These are phyloP conservation scores for Penicillium paxilli DNA, from an alignment of 495 filamentous ascomycete species.

Conservation along the genomic window DNA sequence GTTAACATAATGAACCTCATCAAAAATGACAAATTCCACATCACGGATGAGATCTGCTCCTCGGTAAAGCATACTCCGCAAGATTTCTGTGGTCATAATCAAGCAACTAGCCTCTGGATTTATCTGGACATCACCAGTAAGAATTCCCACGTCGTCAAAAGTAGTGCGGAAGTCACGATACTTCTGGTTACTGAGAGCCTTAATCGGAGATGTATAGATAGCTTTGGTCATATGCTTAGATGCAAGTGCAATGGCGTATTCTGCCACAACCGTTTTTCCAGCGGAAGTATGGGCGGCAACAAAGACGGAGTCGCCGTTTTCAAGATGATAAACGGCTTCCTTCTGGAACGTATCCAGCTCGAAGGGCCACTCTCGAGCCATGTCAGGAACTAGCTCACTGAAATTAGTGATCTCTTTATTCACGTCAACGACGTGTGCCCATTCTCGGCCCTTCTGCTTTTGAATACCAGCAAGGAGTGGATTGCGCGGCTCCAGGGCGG, in stretches of 20 bases:
- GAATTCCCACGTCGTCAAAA: slow-evolving; percentile 94
- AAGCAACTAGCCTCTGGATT: slow-evolving; percentile 96
- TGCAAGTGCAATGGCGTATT: slow-evolving; percentile 95
- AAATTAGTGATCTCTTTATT: slow-evolving; percentile 91
- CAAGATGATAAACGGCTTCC: slow-evolving; percentile 95
- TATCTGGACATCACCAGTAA: slow-evolving; percentile 98
- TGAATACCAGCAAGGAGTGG: slow-evolving; percentile 69
- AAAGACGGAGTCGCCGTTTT: slow-evolving; percentile 95
- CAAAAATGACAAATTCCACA: slow-evolving; percentile 98
- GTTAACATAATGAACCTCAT: slow-evolving; percentile 99
- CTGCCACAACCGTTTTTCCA: slow-evolving; percentile 96
- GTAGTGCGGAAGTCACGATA: slow-evolving; percentile 88
- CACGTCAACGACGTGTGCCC: slow-evolving; percentile 97
- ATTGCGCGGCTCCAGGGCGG: slow-evolving; percentile 82
- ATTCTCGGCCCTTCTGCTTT: slow-evolving; percentile 77
- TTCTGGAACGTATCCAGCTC: slow-evolving; percentile 98
- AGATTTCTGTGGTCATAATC: slow-evolving; percentile 98
- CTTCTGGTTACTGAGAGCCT: slow-evolving; percentile 97
- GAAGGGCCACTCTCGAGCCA: slow-evolving; percentile 95
- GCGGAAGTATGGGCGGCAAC: slow-evolving; percentile 99
- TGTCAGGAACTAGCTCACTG: slow-evolving; percentile 86
- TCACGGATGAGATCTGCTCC: slow-evolving; percentile 95
- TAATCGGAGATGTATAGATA: slow-evolving; percentile 98
- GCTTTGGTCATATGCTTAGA: slow-evolving; percentile 98
- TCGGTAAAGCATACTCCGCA: slow-evolving; percentile 96